These are phyloP conservation scores for Blastomyces percursus DNA, from an alignment of 2,329 filamentous ascomycete genomes.

Conservation along the genomic window DNA sequence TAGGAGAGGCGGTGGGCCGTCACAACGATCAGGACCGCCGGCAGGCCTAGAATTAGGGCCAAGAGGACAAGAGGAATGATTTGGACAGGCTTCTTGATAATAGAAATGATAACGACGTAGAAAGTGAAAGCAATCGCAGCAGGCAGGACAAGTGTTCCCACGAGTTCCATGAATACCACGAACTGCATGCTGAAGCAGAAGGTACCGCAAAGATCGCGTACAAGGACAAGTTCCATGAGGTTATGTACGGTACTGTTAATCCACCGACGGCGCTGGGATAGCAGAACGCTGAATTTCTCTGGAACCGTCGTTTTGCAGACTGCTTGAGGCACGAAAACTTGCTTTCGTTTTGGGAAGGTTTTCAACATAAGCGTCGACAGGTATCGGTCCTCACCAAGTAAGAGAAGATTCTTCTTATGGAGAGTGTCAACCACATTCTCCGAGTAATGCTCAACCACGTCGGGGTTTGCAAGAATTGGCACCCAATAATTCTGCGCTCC, in stretches of 20 bases:
- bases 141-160: slow-evolving; percentile 87
- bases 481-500: slow-evolving; percentile 99
- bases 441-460: slow-evolving; percentile 97
- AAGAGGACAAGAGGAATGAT: slow-evolving; percentile 85
- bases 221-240: slow-evolving; percentile 90
- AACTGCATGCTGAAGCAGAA: slow-evolving; percentile 99
- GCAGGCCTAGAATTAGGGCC: slow-evolving; percentile 82
- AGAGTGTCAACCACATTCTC: slow-evolving; percentile 98
- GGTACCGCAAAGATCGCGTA: slow-evolving; percentile 90
- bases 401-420: slow-evolving; percentile 90
- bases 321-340: slow-evolving; percentile 95
- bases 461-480: slow-evolving; percentile 93
- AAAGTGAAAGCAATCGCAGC: slow-evolving; percentile 96
- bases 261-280: slow-evolving; percentile 94
- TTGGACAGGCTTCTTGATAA: slow-evolving; percentile 63
- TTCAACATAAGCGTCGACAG: slow-evolving; percentile 95
- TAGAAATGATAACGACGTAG: slow-evolving; percentile 84
- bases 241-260: slow-evolving; percentile 99
- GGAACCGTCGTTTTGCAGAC: slow-evolving; percentile 98
- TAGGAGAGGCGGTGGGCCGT: slow-evolving; percentile 91
- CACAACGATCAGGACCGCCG: slow-evolving; percentile 79
- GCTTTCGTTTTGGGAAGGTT: slow-evolving; percentile 97
- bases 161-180: slow-evolving; percentile 85
- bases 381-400: slow-evolving; percentile 89
- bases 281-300: slow-evolving; percentile 77